Evolutionary conservation across 2,329 filamentous ascomycete genomes (phyloP).

Genomic region (Colletotrichum karsti): DNA sequence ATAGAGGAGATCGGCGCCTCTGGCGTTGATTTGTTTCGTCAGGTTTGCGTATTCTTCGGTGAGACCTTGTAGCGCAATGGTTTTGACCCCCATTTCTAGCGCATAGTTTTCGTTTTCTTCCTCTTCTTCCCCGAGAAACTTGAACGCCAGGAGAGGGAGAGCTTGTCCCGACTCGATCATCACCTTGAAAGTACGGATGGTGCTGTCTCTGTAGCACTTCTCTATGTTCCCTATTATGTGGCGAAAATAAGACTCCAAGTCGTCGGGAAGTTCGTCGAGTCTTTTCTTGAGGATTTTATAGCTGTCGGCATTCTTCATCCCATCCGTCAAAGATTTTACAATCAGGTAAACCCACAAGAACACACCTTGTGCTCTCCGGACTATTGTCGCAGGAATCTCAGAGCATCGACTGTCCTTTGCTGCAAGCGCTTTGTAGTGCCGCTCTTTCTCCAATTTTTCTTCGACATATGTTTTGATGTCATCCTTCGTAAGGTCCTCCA

Average conservation of each 20-base stretch:
- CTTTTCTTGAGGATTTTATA: constrained; percentile 1
- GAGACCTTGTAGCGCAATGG: too few species aligned
- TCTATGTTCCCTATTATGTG: constrained; percentile 19
- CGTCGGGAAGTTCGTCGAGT: constrained; percentile 5
- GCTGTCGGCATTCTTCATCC: constrained; percentile 13
- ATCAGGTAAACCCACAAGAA: constrained; percentile 42
- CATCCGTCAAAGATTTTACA: constrained; percentile 21
- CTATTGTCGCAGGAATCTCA: constrained; percentile 22
- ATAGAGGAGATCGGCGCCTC: background rate
- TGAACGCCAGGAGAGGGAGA: background rate
- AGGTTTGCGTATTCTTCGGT: background rate
- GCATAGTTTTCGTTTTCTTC: background rate
- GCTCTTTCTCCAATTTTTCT: background rate
- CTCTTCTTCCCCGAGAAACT: background rate
- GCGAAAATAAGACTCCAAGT: constrained; percentile 22
- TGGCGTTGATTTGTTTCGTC: background rate
- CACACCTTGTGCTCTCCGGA: constrained; percentile 37
- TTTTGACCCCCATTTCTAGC: background rate
- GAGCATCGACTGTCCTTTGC: background rate
- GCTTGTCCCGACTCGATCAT: background rate
- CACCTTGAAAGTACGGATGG: background rate
- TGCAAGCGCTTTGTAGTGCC: background rate
- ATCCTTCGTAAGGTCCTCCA: constrained; percentile 37
- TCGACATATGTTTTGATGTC: constrained; percentile 38
- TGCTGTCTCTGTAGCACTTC: background rate